Conservation (phyloP, 2,329 filamentous ascomycete genomes). For the Cladorrhinum sp. region DNA sequence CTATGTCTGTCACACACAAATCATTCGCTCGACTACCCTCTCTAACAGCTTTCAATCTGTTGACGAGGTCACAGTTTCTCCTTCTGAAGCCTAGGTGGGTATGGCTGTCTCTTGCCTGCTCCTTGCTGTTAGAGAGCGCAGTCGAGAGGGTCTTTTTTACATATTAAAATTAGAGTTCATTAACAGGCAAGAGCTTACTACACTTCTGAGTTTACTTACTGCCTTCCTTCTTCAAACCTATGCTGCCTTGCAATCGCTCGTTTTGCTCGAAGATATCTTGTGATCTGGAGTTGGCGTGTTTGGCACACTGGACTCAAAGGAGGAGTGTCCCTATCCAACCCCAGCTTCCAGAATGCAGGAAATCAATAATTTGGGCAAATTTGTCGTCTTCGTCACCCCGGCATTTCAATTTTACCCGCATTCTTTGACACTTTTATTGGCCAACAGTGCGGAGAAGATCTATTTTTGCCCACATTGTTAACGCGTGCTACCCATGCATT, state of each 20-base stretch:
- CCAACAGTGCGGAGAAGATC: neutral
- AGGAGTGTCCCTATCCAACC: neutral
- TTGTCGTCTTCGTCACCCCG: slow-evolving; percentile 1
- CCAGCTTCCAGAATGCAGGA: neutral
- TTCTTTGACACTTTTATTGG: slow-evolving; percentile 2
- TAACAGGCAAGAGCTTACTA: neutral
- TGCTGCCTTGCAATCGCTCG: too few species aligned
- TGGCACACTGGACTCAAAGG: too few species aligned
- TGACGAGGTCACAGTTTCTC: too few species aligned
- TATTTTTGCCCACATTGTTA: slow-evolving; percentile 23
- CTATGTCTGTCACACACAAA: too few species aligned
- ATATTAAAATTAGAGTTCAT: neutral
- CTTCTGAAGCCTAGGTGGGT: too few species aligned
- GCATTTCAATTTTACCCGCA: slow-evolving; percentile 15
- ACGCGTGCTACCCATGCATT: slow-evolving; percentile 6
- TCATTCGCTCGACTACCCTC: neutral
- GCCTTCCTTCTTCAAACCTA: neutral
- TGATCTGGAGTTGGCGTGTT: neutral
- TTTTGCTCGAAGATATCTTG: too few species aligned
- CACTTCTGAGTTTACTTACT: neutral
- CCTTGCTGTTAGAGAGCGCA: neutral
- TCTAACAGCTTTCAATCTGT: too few species aligned
- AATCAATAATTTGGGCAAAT: slow-evolving; percentile 19
- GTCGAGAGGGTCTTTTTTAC: neutral
- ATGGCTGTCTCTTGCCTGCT: neutral